Evolutionary conservation across 495 filamentous ascomycete species (phyloP), one percentile per base, ranked within the genome.

Genomic region (Choiromyces venosus): DNA sequence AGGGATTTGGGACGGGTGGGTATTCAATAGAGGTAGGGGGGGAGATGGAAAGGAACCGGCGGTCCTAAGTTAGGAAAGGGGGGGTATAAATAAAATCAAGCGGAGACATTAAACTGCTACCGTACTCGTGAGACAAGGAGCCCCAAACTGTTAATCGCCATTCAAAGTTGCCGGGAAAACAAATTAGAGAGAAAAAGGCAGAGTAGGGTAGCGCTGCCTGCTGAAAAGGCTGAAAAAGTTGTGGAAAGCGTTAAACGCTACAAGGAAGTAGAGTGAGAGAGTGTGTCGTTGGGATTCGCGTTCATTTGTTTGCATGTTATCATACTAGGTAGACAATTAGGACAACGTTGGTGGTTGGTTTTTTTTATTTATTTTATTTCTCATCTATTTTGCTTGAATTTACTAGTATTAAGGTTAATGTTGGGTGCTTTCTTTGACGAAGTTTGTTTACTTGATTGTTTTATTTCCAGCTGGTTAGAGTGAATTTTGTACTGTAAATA

Each of bases 11-110:
- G 72, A 72, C 76, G 68, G 71, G 66, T 78, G 74, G 75, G 65
- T 68, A 70, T 35, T 56, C 33, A 37, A 42, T 35, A 35, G 69
- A 44, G 69, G 46, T 10, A 16, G 39, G 69, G 70, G 75, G 64
- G 67, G 67, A 68, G 73, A 65, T 71, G 44, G 72, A 75, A 74
- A 75, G 72, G 72, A 76, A 76, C 68, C 68, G 74, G 44, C 44
- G 44, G 74, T 65, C 72, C 75, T 71, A 65, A 65, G 74, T 46
- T 70, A 68, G 46, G 77, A 71, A 68, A 66, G 76, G 74, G 65
- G 66, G 66, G 74, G 76, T 71, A 75, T 78, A 73, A 77, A 78
- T 78, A 71, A 78, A 78, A 71, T 74, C 74, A 46, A 67, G 29
- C 65, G 65, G 35, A 16, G 35, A 36, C 18, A n/a, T n/a, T 67